Evolutionary conservation across 176 grass and related monocot species (phyloP).

Genomic region (Oryza longistaminata): DNA sequence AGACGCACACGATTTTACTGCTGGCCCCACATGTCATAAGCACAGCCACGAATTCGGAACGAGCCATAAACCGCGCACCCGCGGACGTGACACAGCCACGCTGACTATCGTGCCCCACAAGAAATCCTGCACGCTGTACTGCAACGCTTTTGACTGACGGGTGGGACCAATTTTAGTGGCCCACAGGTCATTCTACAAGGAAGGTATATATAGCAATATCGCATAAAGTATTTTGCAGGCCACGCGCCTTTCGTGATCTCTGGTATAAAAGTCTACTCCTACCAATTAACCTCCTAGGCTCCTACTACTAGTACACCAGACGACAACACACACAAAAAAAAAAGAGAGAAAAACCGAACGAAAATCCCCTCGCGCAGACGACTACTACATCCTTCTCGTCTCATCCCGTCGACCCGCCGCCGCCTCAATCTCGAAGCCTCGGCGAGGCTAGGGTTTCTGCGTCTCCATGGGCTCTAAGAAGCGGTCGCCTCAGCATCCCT

Average conservation of each 20-base stretch:
- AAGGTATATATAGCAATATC: too few species aligned
- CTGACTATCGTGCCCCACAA: background rate
- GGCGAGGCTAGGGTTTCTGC: constrained; percentile 13
- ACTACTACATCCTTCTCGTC: background rate
- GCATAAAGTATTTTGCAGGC: background rate
- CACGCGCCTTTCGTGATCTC: constrained; percentile 39
- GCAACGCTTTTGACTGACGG: background rate
- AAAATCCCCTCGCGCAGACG: constrained; percentile 13
- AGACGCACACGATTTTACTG: too few species aligned
- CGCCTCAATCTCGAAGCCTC: constrained; percentile 27
- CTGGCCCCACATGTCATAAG: background rate
- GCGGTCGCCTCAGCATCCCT: constrained; percentile 36
- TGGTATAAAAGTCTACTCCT: background rate
- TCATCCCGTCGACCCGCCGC: background rate
- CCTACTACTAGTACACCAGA: background rate
- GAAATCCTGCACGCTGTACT: background rate
- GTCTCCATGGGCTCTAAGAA: constrained; percentile 45
- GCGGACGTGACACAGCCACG: constrained; percentile 6
- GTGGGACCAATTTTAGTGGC: background rate
- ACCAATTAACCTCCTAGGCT: background rate
- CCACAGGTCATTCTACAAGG: background rate
- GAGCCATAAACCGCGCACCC: background rate
- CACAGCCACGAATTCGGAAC: background rate
- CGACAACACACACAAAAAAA: background rate
- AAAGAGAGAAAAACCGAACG: background rate